Conservation (phyloP, 2,329 filamentous ascomycete species). For the Celoporthe dispersa region DNA sequence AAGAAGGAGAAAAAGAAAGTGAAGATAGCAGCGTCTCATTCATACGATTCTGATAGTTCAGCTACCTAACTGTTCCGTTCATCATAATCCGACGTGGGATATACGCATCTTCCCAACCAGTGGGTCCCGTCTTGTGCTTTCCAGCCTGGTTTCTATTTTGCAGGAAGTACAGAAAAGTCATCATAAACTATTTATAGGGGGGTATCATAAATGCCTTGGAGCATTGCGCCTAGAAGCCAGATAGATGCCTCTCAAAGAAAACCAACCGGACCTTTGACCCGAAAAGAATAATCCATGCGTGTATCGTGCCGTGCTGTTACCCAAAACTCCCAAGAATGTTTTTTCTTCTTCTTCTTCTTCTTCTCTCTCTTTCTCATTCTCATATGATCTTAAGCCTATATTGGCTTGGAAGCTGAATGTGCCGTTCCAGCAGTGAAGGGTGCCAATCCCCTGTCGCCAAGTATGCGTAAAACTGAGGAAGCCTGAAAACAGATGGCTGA, state of each 20-base stretch:
- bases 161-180: neutral
- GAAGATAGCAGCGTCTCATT: neutral
- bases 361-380: too few relatives aligned
- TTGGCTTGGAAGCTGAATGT: neutral
- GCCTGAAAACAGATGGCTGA: slow-evolving; percentile 1
- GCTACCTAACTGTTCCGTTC: neutral
- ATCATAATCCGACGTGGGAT: neutral
- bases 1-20: neutral
- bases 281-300: neutral
- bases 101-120: neutral
- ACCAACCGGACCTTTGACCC: neutral
- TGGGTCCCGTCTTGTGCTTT: neutral
- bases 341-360: neutral
- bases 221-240: slow-evolving; percentile 29
- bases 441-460: slow-evolving; percentile 2
- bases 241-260: slow-evolving; percentile 21
- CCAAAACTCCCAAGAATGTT: neutral
- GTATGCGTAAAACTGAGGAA: neutral
- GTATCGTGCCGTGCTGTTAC: neutral
- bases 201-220: slow-evolving; percentile 34
- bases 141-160: neutral
- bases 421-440: neutral
- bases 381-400: neutral
- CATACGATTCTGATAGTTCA: neutral
- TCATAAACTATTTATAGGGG: slow-evolving; percentile 9